phyloP scores from a whole-genome alignment of 2,329 filamentous ascomycete genomes.

The Fusarium buharicum region DNA sequence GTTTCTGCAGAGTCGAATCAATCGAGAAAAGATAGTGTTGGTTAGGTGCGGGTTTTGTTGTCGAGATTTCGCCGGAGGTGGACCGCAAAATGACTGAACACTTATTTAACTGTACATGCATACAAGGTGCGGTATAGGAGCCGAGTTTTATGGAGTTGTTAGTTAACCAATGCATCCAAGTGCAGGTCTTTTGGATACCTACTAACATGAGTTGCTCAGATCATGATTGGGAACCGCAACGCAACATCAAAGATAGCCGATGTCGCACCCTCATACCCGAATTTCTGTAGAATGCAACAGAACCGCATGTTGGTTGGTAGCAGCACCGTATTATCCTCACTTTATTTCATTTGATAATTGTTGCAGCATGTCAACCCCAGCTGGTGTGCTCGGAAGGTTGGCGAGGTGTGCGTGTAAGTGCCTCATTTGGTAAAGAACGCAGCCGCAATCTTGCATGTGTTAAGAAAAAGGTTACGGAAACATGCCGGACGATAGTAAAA shows the following conservation, averaged over 20 bases:
- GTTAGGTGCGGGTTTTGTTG: conserved; percentile 30
- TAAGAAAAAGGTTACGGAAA: conserved; percentile 2
- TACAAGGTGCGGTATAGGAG: conserved; percentile 2
- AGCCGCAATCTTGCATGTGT: conserved; percentile 24
- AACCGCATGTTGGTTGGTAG: conserved; percentile 21
- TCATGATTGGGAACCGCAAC: conserved; percentile 19
- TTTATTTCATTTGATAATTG: background rate
- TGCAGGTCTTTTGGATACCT: conserved; percentile 4
- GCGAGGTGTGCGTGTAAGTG: conserved; percentile 22
- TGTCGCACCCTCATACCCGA: conserved; percentile 36
- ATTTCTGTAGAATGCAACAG: conserved; percentile 22
- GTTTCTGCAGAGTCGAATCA: conserved; percentile 25
- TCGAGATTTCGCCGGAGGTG: conserved; percentile 27
- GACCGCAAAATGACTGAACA: conserved; percentile 7
- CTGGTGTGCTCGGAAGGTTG: conserved; percentile 20
- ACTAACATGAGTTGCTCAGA: conserved; percentile 11
- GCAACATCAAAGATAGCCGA: conserved; percentile 30
- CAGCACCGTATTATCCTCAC: conserved; percentile 27
- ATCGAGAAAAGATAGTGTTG: conserved; percentile 7
- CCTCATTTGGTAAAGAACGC: conserved; percentile 31
- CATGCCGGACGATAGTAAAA: conserved; percentile 3
- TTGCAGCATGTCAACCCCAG: background rate
- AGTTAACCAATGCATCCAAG: background rate
- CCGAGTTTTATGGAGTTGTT: conserved; percentile 2
- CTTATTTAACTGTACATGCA: background rate